These are phyloP conservation scores for Cystobasidium onofrii DNA, from an alignment of 768 basidiomycete species.

Conservation along the genomic window DNA sequence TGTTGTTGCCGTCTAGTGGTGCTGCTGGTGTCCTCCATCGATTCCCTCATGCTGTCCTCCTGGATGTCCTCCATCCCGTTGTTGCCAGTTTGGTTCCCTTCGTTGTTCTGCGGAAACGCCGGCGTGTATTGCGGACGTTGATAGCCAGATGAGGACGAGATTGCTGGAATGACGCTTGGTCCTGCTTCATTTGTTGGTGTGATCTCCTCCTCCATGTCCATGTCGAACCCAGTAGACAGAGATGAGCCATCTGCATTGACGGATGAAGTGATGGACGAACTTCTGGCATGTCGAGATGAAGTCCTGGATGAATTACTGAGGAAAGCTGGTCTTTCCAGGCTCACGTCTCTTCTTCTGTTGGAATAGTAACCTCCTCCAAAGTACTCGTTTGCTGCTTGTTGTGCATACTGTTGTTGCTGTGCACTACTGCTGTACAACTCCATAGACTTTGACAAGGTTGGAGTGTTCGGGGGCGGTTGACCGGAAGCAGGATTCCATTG, in stretches of 20 bases:
- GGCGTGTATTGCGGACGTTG: neutral
- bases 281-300: neutral
- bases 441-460: slow-evolving; percentile 20
- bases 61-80: slow-evolving; percentile 11
- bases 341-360: slow-evolving; percentile 10
- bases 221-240: neutral
- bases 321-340: neutral
- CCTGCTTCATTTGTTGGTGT: neutral
- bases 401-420: neutral
- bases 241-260: neutral
- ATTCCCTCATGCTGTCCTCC: slow-evolving; percentile 3
- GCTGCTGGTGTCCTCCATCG: neutral
- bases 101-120: neutral
- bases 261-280: neutral
- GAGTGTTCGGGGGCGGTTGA: slow-evolving; percentile 28
- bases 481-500: neutral
- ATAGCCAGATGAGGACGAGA: neutral
- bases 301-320: neutral
- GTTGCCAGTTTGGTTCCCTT: neutral
- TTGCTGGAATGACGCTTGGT: neutral
- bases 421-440: slow-evolving; percentile 11
- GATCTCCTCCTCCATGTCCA: slow-evolving; percentile 17
- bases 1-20: neutral
- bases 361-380: neutral
- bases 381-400: neutral